A percentile compares a stretch with the other conserved stretches of the same genome.
Evolutionary conservation across 2,329 filamentous ascomycete species (phyloP).

Genomic region (Emergomyces orientalis): DNA sequence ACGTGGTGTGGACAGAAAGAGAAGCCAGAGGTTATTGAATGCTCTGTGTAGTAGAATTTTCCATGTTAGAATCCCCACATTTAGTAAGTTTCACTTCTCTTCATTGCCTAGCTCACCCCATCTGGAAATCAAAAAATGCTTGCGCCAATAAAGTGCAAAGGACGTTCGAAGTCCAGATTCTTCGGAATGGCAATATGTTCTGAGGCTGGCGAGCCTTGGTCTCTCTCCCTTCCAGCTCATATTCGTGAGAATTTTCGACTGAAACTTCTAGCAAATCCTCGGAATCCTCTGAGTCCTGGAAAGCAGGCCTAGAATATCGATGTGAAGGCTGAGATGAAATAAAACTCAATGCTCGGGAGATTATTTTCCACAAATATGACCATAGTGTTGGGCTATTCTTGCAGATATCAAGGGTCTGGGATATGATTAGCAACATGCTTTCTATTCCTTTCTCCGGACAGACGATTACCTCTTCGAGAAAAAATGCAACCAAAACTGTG

Average conservation of each 20-base stretch:
- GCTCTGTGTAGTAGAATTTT: slow-evolving; percentile 39
- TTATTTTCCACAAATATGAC: slow-evolving; percentile 22
- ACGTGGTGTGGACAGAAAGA: slow-evolving; percentile 66
- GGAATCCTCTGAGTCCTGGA: slow-evolving; percentile 28
- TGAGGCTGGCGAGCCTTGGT: slow-evolving; percentile 30
- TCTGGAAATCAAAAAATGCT: slow-evolving; percentile 63
- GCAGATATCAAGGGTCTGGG: slow-evolving; percentile 42
- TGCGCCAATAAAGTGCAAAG: slow-evolving; percentile 52
- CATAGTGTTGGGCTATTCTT: slow-evolving; percentile 41
- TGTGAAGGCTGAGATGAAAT: slow-evolving; percentile 26
- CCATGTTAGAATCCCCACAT: background rate
- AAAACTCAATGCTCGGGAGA: slow-evolving; percentile 21
- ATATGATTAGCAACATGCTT: background rate
- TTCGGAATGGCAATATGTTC: slow-evolving; percentile 38
- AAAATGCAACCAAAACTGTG: slow-evolving; percentile 49
- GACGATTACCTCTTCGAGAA: slow-evolving; percentile 50
- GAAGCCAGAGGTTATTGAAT: slow-evolving; percentile 67
- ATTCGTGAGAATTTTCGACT: slow-evolving; percentile 24
- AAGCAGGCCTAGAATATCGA: slow-evolving; percentile 27
- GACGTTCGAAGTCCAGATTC: slow-evolving; percentile 49
- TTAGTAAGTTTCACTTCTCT: background rate
- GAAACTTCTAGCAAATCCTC: slow-evolving; percentile 28
- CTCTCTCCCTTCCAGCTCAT: slow-evolving; percentile 32
- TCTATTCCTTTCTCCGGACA: background rate
- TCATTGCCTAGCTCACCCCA: slow-evolving; percentile 33